Percentiles rank a stretch among this genome's conserved stretches.
Conservation (phyloP, 1,284 basidiomycete species). For the Cutaneotrichosporon sp. region DNA sequence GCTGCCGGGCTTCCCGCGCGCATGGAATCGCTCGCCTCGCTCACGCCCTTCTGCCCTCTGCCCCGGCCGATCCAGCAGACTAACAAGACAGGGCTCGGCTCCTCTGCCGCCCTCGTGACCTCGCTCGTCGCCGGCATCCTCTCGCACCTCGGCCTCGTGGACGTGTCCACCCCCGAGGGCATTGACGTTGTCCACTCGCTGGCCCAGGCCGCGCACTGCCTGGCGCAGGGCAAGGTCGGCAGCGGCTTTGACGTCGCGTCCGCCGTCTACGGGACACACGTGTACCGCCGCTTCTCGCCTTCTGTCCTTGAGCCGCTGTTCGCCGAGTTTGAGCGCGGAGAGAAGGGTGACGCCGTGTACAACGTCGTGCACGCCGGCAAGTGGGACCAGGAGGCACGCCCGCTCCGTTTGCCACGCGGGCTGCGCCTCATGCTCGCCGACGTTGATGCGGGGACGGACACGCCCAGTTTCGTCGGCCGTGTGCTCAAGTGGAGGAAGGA, state of each 20-base stretch:
- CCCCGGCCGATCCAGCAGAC: slow-evolving; percentile 71
- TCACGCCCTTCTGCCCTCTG: slow-evolving; percentile 74
- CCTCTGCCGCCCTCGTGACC: slow-evolving; percentile 94
- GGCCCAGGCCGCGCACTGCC: slow-evolving; percentile 93
- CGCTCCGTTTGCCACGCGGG: slow-evolving; percentile 76
- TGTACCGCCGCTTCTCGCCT: slow-evolving; percentile 88
- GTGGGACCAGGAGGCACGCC: slow-evolving; percentile 57
- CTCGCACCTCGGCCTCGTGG: slow-evolving; percentile 70
- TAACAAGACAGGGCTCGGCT: slow-evolving; percentile 97
- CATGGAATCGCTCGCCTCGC: slow-evolving; percentile 60
- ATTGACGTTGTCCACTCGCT: slow-evolving; percentile 76
- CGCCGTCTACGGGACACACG: slow-evolving; percentile 91
- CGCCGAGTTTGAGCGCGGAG: slow-evolving; percentile 56
- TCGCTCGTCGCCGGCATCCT: slow-evolving; percentile 86
- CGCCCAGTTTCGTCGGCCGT: slow-evolving; percentile 84
- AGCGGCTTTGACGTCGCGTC: slow-evolving; percentile 96
- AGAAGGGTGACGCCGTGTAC: slow-evolving; percentile 4
- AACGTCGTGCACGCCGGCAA: slow-evolving; percentile 3
- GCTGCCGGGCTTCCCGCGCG: slow-evolving; percentile 61
- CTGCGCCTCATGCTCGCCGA: slow-evolving; percentile 85
- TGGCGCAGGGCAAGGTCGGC: slow-evolving; percentile 97
- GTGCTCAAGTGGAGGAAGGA: slow-evolving; percentile 83
- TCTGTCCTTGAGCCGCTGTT: slow-evolving; percentile 68
- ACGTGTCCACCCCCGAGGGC: slow-evolving; percentile 43
- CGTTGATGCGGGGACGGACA: slow-evolving; percentile 89